Base-by-base conservation (phyloP, 345 rosid species). In the Capsella bursapastoris region DNA sequence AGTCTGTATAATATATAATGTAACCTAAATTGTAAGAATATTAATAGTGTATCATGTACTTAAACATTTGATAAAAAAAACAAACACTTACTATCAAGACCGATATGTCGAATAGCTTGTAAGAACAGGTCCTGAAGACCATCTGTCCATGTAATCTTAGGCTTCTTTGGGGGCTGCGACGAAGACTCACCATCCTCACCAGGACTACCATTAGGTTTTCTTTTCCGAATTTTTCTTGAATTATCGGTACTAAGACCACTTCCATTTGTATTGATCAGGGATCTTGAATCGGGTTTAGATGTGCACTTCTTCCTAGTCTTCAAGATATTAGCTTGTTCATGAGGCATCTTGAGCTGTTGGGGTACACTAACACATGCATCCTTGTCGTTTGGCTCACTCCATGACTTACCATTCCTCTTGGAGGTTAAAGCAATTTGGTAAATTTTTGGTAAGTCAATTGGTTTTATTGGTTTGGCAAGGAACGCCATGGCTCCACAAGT, bases 71-170 rank as follows among this genome's bases (percentile, higher is more conserved):
- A 1, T 2, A n/a, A 11, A 25, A 6, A 43, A 65, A 68, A 34
- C 14, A 31, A n/a, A 31, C 7, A 47, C 91, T 85, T 88, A 91
- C 97, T 91, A 2, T 86, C 91, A 0, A 85, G 81, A 41, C 89
- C 89, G 6, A 89, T 48, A 14, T 82, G 84, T 69, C 47, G 78
- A 4, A 91, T 69, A 59, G 97, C 96, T 14, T 80, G 84, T 72
- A 89, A 70, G 75, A 91, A 91, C 3, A 72, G 85, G 55, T 79
- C 73, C 44, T 91, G 96, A 52, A 91, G 96, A 6, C 76, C 18
- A 64, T 73, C 77, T 0, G 89, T 82, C 97, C 96, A 89, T 13
- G 65, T 66, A 22, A 91, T 74, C 85, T 88, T 86, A 3, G 75
- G 38, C 82, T 84, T 91, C 74, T 83, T 88, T 0, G 76, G 49